Evolutionary conservation across 2,329 filamentous ascomycete species (phyloP).

Genomic region (Cladobotryum protrusum): DNA sequence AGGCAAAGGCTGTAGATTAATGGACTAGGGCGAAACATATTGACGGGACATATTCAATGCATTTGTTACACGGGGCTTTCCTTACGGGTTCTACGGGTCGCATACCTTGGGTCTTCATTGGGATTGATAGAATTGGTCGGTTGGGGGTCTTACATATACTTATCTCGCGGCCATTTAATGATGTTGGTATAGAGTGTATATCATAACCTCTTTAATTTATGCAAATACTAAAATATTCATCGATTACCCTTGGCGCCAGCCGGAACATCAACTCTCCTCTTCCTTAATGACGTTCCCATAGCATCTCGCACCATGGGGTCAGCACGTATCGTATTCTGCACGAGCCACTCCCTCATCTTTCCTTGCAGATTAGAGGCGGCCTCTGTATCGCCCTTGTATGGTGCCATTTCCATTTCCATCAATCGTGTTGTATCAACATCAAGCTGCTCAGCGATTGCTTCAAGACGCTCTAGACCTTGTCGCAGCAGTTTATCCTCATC

Average conservation of each 20-base stretch:
- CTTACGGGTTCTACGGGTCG: no score
- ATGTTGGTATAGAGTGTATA: not conserved
- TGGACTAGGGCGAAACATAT: no score
- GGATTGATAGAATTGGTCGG: no score
- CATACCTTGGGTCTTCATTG: no score
- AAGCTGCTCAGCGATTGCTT: conserved; percentile 50
- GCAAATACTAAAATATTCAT: conserved; percentile 17
- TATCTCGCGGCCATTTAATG: no score
- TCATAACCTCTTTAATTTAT: not conserved
- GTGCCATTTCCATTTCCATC: conserved; percentile 71
- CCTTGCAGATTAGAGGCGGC: conserved; percentile 53
- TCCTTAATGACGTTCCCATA: conserved; percentile 60
- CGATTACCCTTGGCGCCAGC: conserved; percentile 51
- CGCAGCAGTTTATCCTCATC: conserved; percentile 46
- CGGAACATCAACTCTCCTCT: conserved; percentile 55
- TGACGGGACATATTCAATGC: no score
- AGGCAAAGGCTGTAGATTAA: conserved; percentile 45
- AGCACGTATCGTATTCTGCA: conserved; percentile 75
- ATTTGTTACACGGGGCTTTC: no score
- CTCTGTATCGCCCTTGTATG: conserved; percentile 68
- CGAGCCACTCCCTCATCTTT: conserved; percentile 78
- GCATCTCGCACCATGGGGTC: conserved; percentile 80
- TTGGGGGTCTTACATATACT: no score
- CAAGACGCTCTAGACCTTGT: conserved; percentile 62
- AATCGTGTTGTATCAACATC: conserved; percentile 66